Conservation (phyloP, 2,329 filamentous ascomycete species). For the Alternaria incomplexa region DNA sequence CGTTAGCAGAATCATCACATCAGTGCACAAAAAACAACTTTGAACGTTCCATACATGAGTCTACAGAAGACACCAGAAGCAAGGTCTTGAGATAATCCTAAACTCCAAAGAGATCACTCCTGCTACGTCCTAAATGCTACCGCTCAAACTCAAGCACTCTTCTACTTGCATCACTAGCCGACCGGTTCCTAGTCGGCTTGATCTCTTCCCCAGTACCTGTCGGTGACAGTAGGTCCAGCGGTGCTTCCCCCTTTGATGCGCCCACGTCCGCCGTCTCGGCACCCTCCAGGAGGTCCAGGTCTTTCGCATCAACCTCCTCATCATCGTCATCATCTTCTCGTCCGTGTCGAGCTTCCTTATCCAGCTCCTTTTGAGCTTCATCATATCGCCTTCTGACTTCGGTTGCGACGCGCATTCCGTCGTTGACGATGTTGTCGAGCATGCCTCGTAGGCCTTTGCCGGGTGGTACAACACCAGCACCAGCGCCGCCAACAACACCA, state of each 20-base stretch:
- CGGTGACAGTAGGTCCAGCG: slow-evolving; percentile 23
- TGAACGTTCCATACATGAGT: background rate
- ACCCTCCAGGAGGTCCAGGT: slow-evolving; percentile 56
- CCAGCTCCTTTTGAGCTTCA: slow-evolving; percentile 89
- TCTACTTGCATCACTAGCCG: slow-evolving; percentile 44
- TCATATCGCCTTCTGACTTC: slow-evolving; percentile 94
- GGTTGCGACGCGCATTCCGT: slow-evolving; percentile 93
- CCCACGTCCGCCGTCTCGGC: slow-evolving; percentile 56
- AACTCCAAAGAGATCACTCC: slow-evolving; percentile 2
- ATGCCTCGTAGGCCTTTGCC: slow-evolving; percentile 86
- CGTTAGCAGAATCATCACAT: background rate
- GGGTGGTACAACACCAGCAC: slow-evolving; percentile 63
- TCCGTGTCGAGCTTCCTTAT: slow-evolving; percentile 70
- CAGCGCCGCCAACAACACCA: slow-evolving; percentile 52
- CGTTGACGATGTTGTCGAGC: slow-evolving; percentile 94
- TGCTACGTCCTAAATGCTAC: slow-evolving; percentile 14
- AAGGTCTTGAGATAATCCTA: background rate
- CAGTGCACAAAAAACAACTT: background rate
- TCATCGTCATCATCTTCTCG: slow-evolving; percentile 69
- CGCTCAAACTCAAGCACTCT: slow-evolving; percentile 49
- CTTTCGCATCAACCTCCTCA: slow-evolving; percentile 57
- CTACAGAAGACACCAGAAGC: background rate
- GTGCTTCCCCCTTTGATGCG: slow-evolving; percentile 29
- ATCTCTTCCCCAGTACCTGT: slow-evolving; percentile 29
- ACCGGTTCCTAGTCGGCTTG: slow-evolving; percentile 36